Conservation (phyloP, 345 rosid species). For the Citrus sinensis region DVS_A1.0 CM039165.1:8054501-8055000, state of each 20-base stretch:
- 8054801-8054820: conserved; percentile 83
- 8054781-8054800: conserved; percentile 86
- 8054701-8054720: conserved; percentile 91
- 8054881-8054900: neutral
- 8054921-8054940: conserved; percentile 59
- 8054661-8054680: conserved; percentile 92
- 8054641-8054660: conserved; percentile 56
- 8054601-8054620: neutral
- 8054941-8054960: conserved; percentile 77
- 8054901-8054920: conserved; percentile 5
- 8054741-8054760: conserved; percentile 88
- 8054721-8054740: conserved; percentile 72
- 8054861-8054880: neutral
- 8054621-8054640: conserved; percentile 10
- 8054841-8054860: neutral
- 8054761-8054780: conserved; percentile 48
- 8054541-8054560: conserved; percentile 82
- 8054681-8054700: conserved; percentile 93
- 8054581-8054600: neutral
- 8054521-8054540: conserved; percentile 83
- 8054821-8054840: conserved; percentile 15
- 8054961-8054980: conserved; percentile 80
- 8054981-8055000: conserved; percentile 95
- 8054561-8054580: conserved; percentile 54
- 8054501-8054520: conserved; percentile 45